Percentiles rank a stretch among this genome's conserved stretches.
Evolutionary conservation across 305 asterid species (phyloP).

Genomic region (Solanum hybrid): DNA sequence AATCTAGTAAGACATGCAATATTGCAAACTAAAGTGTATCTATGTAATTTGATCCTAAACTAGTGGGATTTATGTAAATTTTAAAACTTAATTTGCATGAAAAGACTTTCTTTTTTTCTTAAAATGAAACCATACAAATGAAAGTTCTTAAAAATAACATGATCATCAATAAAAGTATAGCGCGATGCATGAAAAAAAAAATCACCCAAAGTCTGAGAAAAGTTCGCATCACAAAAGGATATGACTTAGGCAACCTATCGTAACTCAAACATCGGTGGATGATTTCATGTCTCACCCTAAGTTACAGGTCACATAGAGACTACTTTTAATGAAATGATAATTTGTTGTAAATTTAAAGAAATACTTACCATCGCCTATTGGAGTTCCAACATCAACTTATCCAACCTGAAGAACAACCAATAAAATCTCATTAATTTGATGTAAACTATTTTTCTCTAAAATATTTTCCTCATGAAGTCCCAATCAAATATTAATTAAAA

Average conservation of each 20-base stretch:
- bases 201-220: background rate
- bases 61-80: background rate
- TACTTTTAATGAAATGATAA: background rate
- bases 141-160: background rate
- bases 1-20: background rate
- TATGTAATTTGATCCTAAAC: background rate
- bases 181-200: background rate
- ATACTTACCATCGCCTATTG: background rate
- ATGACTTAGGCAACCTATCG: background rate
- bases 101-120: background rate
- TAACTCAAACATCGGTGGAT: background rate
- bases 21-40: background rate
- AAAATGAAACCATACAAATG: background rate
- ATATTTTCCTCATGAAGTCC: background rate
- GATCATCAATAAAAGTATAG: background rate
- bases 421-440: background rate
- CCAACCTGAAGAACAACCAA: constrained; percentile 22
- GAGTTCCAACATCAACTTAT: background rate
- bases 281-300: background rate
- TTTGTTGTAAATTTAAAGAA: background rate
- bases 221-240: background rate
- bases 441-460: background rate
- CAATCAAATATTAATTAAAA: background rate
- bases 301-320: background rate
- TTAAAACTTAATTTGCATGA: background rate